Conservation (phyloP, 768 basidiomycete species). For the Rhizopogon vesiculosus region DNA sequence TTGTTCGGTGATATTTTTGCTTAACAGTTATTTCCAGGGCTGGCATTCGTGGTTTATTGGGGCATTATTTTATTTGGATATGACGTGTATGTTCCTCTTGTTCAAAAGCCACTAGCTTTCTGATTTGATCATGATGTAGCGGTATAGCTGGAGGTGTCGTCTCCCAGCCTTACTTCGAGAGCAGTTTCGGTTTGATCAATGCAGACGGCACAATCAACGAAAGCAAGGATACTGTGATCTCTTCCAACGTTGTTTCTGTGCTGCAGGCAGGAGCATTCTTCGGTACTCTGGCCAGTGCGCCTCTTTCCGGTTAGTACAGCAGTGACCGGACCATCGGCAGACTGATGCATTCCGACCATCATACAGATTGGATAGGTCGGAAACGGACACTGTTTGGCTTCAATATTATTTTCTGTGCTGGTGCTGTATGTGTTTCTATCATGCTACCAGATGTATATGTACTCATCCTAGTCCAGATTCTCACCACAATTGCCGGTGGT, state of each 20-base stretch:
- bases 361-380: conserved; percentile 59
- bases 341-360: not conserved
- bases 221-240: conserved; percentile 45
- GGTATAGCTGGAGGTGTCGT: conserved; percentile 72
- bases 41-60: conserved; percentile 73
- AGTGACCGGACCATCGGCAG: not conserved
- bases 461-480: conserved; percentile 37
- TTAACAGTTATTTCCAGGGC: conserved; percentile 35
- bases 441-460: not conserved
- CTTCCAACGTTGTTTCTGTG: conserved; percentile 29
- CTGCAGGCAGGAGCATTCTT: no score
- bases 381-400: conserved; percentile 58
- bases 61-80: conserved; percentile 83
- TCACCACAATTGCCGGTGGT: conserved; percentile 63
- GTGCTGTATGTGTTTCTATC: conserved; percentile 47
- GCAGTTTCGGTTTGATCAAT: conserved; percentile 55
- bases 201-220: conserved; percentile 37
- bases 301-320: conserved; percentile 51
- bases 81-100: conserved; percentile 46
- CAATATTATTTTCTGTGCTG: conserved; percentile 59
- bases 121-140: conserved; percentile 21
- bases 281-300: conserved; percentile 38
- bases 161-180: conserved; percentile 51
- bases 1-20: not conserved
- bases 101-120: not conserved